Conservation (phyloP, 2,329 filamentous ascomycete species). For the Botrytis galanthina region DNA sequence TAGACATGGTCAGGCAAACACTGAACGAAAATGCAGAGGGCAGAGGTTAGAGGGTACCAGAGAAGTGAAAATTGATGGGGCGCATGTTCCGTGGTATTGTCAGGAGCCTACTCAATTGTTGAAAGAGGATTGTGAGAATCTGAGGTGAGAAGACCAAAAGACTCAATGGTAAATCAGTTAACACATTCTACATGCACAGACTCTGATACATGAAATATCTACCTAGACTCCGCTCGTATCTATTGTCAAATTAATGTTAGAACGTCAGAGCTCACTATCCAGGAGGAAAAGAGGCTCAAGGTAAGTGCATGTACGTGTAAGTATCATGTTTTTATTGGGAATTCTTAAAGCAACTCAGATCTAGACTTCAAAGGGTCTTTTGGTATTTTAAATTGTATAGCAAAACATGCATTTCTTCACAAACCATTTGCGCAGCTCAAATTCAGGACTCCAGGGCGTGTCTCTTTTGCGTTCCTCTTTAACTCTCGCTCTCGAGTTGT, state of each 20-base stretch:
- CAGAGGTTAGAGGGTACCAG: no score
- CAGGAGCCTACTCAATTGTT: background rate
- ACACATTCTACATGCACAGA: background rate
- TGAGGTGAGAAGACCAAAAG: background rate
- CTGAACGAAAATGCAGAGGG: background rate
- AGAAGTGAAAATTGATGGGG: background rate
- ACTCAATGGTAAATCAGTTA: background rate
- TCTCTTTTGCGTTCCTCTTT: background rate
- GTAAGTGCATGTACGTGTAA: background rate
- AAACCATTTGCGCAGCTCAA: background rate
- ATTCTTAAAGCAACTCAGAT: background rate
- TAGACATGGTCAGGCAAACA: background rate
- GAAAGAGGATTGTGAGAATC: background rate
- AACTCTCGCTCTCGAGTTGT: background rate
- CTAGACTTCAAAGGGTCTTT: background rate
- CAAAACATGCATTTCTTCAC: background rate
- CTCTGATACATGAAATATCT: background rate
- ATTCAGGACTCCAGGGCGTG: background rate
- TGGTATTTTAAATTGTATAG: background rate
- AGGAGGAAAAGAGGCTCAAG: background rate
- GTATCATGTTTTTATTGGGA: background rate
- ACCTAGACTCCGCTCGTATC: no score
- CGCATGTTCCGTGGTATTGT: background rate
- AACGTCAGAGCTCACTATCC: background rate
- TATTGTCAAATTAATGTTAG: background rate